Percentiles rank a stretch among this genome's conserved stretches.
These are phyloP conservation scores for Boletus putidus DNA, from an alignment of 1,284 basidiomycete genomes.

Conservation along the genomic window DNA sequence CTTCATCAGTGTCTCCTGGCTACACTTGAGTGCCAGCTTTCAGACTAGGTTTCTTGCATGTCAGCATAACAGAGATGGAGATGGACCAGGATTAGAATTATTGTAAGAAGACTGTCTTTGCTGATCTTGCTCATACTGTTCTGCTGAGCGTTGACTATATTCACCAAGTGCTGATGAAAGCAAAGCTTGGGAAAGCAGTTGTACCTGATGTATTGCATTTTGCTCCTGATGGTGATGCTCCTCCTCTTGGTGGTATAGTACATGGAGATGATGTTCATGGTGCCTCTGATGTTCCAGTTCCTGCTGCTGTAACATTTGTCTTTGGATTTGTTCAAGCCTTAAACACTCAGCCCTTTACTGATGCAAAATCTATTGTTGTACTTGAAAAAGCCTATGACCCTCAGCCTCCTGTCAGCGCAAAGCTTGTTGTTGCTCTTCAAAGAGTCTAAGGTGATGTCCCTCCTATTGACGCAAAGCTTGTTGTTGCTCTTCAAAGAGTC, in stretches of 20 bases:
- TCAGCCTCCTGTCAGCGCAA: too few species aligned
- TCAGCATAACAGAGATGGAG: too few species aligned
- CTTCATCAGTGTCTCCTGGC: too few species aligned
- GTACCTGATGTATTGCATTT: neutral
- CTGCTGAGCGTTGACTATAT: constrained; percentile 4
- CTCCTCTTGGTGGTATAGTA: neutral
- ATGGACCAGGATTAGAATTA: too few species aligned
- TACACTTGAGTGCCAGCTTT: too few species aligned
- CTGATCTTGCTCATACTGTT: constrained; percentile 16
- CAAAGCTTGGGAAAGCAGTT: neutral
- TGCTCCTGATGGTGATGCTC: neutral
- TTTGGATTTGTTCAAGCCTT: too few species aligned
- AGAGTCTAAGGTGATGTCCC: neutral
- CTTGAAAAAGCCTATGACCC: neutral
- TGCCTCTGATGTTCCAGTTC: too few species aligned
- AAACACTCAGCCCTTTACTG: neutral
- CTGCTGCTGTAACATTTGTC: too few species aligned
- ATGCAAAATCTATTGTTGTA: neutral
- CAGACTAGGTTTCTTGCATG: too few species aligned
- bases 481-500: rapidly evolving
- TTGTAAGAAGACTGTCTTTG: too few species aligned
- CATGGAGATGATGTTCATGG: too few species aligned
- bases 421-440: neutral
- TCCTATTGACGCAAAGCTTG: too few species aligned
- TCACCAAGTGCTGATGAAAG: constrained; percentile 3